Evolutionary conservation across 2,329 filamentous ascomycete species (phyloP).

Genomic region (Alternaria burnsii): DNA sequence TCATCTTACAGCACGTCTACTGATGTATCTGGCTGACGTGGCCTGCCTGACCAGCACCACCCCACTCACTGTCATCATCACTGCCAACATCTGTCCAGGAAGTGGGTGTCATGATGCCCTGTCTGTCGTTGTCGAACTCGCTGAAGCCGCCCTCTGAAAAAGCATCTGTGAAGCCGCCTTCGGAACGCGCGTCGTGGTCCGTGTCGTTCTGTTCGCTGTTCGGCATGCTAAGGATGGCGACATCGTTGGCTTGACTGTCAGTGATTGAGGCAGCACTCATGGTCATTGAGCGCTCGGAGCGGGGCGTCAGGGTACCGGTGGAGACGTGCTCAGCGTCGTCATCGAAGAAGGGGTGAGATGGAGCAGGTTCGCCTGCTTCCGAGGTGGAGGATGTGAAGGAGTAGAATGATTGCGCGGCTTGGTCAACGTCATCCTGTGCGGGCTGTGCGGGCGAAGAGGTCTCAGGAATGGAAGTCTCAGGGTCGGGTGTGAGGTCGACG

Average conservation of each 20-base stretch:
- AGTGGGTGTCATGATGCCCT: constrained; percentile 48
- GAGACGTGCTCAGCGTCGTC: constrained; percentile 34
- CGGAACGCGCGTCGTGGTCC: constrained; percentile 47
- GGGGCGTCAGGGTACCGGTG: constrained; percentile 50
- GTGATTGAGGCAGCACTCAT: constrained; percentile 41
- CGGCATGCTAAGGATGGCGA: constrained; percentile 46
- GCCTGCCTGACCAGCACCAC: constrained; percentile 35
- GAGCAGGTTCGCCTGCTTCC: constrained; percentile 10
- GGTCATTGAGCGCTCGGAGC: constrained; percentile 43
- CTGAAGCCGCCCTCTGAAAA: constrained; percentile 47
- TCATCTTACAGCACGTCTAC: constrained; percentile 7
- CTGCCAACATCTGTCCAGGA: constrained; percentile 54
- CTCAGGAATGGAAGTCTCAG: constrained; percentile 26
- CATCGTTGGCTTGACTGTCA: constrained; percentile 41
- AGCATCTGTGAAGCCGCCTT: constrained; percentile 49
- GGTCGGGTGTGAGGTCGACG: constrained; percentile 45
- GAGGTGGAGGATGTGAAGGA: constrained; percentile 43
- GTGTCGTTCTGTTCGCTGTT: constrained; percentile 34
- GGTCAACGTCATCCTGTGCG: constrained; percentile 23
- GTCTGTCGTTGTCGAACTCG: constrained; percentile 31
- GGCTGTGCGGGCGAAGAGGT: constrained; percentile 22
- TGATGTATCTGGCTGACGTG: constrained; percentile 37
- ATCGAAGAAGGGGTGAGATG: constrained; percentile 14
- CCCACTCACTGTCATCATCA: constrained; percentile 52
- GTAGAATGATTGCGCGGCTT: constrained; percentile 49